A percentile compares a stretch with the other conserved stretches of the same genome.
These are phyloP conservation scores for Medicago ruthenica DNA, from an alignment of 306 rosid species.

Conservation along the genomic window DNA sequence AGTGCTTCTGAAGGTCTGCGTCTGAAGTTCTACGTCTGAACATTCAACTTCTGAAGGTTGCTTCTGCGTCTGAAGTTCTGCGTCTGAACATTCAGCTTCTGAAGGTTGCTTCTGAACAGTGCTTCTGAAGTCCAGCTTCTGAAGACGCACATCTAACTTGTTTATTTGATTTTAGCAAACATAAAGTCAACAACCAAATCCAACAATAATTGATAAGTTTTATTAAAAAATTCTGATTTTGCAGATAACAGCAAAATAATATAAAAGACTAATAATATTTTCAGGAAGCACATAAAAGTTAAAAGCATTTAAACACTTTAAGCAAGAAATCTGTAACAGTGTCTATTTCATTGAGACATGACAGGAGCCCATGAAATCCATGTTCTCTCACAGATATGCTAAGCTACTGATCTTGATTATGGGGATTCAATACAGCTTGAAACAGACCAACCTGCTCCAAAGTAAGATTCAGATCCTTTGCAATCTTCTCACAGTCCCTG, in stretches of 20 bases:
- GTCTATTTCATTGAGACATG: slow-evolving; percentile 23
- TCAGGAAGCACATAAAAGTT: slow-evolving; percentile 15
- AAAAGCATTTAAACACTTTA: slow-evolving; percentile 27
- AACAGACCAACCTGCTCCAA: slow-evolving; percentile 74
- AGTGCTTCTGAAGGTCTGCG: no score
- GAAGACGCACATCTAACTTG: no score
- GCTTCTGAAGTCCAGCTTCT: no score
- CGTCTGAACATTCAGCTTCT: no score
- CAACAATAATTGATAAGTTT: slow-evolving; percentile 23
- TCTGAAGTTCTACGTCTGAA: no score
- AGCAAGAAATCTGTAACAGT: slow-evolving; percentile 35
- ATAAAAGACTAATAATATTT: neutral
- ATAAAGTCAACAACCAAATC: no score
- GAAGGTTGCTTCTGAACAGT: no score
- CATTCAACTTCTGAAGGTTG: no score
- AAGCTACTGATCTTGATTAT: slow-evolving; percentile 4
- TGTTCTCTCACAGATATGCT: slow-evolving; percentile 31
- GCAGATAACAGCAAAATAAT: neutral
- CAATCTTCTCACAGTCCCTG: slow-evolving; percentile 78
- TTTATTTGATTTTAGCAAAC: no score
- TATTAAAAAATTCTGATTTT: neutral
- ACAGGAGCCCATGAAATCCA: slow-evolving; percentile 13
- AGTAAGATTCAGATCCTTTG: slow-evolving; percentile 82
- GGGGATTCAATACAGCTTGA: slow-evolving; percentile 21
- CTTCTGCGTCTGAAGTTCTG: no score